Evolutionary conservation across 2,329 filamentous ascomycete species (phyloP), one percentile per base, ranked within the genome.

Genomic region (Penicillium brasilianum): DNA sequence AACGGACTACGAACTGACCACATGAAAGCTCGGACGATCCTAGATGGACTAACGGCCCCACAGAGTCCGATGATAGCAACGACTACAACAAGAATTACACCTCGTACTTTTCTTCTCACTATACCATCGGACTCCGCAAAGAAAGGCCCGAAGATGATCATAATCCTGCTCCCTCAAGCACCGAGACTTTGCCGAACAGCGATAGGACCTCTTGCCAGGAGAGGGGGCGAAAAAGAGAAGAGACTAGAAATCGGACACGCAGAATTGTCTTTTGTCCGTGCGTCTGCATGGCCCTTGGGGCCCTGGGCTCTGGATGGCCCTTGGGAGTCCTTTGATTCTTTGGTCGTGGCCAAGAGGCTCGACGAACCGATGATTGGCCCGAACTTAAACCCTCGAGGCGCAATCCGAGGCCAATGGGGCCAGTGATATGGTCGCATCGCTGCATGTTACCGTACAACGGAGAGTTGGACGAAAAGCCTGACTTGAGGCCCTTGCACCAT

Each of bases 361-460:
- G 44, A 22, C 36, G 16, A 16, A 18, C 14, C 25, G 39, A 37
- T 65, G 62, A 65, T 65, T 66, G 64, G 64, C n/a, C 25, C 39
- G 32, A 14, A 37, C n/a, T 28, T 46, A 58, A 50, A 59, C 46
- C 60, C 50, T 49, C 51, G 37, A 28, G 52, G 25, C 51, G 55
- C 59, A 48, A 43, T 30, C 51, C 37, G 28, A 34, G 46, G 18
- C 25, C 32, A 18, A 30, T 22, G 39, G 44, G 25, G 44, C 64
- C 60, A 66, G 60, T 62, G 50, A 57, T 43, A 58, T 57, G 41
- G 51, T 36, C 48, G 6, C 41, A 56, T 65, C 22, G 32, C 57
- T 64, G 64, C 64, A 68, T 64, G 59, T 62, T 55, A 62, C 60
- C 59, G 55, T 48, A n/a, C 41, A 57, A 58, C 30, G 39, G 46